These are phyloP conservation scores for Penicillium brasilianum DNA, from an alignment of 2,329 filamentous ascomycete genomes.

Conservation along the genomic window DNA sequence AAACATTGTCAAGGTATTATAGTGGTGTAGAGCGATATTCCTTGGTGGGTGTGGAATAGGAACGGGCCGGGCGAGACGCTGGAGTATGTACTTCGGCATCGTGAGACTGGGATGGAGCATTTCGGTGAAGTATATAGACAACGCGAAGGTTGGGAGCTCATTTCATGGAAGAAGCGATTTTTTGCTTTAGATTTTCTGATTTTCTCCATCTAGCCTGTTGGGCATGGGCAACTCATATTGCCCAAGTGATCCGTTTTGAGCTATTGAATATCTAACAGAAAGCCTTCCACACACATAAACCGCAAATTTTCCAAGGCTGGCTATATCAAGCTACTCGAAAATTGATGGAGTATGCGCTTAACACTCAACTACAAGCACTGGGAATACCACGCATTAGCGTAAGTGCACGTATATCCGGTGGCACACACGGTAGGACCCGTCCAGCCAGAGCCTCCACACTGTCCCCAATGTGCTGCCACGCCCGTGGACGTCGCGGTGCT, in stretches of 20 bases:
- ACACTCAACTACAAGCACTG: neutral
- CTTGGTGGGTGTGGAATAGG: neutral
- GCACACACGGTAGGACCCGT: conserved; percentile 3
- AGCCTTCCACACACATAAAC: neutral
- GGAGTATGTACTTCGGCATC: neutral
- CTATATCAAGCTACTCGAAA: neutral
- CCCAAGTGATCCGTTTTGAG: neutral
- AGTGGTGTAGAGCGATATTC: neutral
- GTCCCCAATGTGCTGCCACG: conserved; percentile 1
- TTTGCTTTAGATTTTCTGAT: neutral
- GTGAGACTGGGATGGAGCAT: neutral
- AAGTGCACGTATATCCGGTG: conserved; percentile 3
- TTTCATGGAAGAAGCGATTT: neutral
- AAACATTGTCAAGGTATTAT: too few species aligned
- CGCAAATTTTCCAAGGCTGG: neutral
- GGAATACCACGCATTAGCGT: conserved; percentile 2
- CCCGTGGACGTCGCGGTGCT: neutral
- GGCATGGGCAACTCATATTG: neutral
- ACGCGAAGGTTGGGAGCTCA: neutral
- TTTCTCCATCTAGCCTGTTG: neutral
- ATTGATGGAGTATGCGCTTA: neutral
- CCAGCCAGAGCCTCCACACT: conserved; percentile 6
- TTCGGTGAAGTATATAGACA: neutral
- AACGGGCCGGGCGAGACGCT: too few species aligned
- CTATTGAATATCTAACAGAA: neutral